phyloP scores from a whole-genome alignment of 1,284 basidiomycete species.

The Neolentinus lepideus region DNA sequence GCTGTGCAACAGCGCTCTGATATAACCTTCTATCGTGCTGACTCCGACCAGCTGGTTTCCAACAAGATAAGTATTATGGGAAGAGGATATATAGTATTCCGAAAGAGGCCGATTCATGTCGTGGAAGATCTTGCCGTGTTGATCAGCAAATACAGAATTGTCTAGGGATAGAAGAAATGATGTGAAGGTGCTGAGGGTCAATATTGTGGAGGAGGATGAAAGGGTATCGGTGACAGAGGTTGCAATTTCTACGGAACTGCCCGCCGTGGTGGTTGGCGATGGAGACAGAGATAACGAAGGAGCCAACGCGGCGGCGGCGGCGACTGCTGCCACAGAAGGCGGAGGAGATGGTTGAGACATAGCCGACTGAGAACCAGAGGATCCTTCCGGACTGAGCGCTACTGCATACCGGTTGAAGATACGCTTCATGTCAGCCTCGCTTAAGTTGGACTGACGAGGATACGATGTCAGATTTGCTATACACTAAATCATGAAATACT shows the following conservation, averaged over 20 bases:
- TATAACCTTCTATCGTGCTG: constrained; percentile 94
- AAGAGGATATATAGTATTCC: constrained; percentile 91
- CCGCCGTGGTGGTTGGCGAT: constrained; percentile 4
- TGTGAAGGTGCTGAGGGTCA: constrained; percentile 61
- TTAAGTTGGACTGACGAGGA: constrained; percentile 36
- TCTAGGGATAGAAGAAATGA: constrained; percentile 70
- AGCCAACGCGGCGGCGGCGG: no score
- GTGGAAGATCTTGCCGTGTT: constrained; percentile 36
- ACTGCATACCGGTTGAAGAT: constrained; percentile 52
- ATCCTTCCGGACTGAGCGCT: constrained; percentile 10
- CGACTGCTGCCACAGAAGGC: background rate
- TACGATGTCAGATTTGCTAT: background rate
- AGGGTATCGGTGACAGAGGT: constrained; percentile 19
- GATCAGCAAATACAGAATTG: constrained; percentile 49
- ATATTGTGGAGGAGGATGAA: constrained; percentile 18
- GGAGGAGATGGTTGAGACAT: background rate
- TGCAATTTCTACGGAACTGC: constrained; percentile 6
- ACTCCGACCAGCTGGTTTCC: constrained; percentile 92
- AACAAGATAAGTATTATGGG: constrained; percentile 97
- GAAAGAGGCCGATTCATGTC: constrained; percentile 80
- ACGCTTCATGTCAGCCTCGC: constrained; percentile 35
- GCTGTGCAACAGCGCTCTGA: constrained; percentile 84
- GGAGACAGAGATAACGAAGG: constrained; percentile 8
- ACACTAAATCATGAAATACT: background rate
- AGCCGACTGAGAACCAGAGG: background rate